phyloP scores from a whole-genome alignment of 1,284 basidiomycete genomes.

The Afroboletus lepidellus region DNA sequence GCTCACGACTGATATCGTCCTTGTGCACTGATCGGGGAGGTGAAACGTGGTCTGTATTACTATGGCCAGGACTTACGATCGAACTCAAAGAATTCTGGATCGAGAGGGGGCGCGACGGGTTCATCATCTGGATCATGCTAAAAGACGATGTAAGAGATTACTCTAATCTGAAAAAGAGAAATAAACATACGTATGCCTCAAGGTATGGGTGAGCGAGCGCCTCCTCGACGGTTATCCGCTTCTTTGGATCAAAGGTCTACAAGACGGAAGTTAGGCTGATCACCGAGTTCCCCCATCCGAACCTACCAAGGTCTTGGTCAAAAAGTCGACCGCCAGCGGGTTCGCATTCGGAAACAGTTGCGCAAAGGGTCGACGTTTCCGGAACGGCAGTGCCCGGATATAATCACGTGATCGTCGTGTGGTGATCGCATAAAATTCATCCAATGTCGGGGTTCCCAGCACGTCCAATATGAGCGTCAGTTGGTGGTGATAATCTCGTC shows the following conservation, averaged over 20 bases:
- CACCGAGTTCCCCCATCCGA: background rate
- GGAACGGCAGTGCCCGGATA: slow-evolving; percentile 85
- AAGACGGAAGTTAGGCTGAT: slow-evolving; percentile 6
- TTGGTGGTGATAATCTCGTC: slow-evolving; percentile 96
- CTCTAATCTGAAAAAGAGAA: background rate
- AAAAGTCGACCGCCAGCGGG: slow-evolving; percentile 85
- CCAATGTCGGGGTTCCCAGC: slow-evolving; percentile 87
- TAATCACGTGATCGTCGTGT: slow-evolving; percentile 86
- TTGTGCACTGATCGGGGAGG: slow-evolving; percentile 67
- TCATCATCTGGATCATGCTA: slow-evolving; percentile 92
- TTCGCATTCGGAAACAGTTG: slow-evolving; percentile 86
- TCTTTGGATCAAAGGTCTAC: slow-evolving; percentile 89
- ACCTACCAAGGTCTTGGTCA: slow-evolving; percentile 84
- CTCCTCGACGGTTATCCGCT: slow-evolving; percentile 88
- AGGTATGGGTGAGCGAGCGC: slow-evolving; percentile 91
- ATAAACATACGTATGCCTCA: slow-evolving; percentile 76
- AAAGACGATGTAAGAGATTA: slow-evolving; percentile 7
- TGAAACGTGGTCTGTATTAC: background rate
- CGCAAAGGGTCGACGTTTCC: slow-evolving; percentile 77
- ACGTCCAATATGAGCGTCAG: slow-evolving; percentile 89
- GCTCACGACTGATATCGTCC: slow-evolving; percentile 87
- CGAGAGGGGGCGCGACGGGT: slow-evolving; percentile 86
- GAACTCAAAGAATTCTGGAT: slow-evolving; percentile 92
- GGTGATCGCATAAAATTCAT: slow-evolving; percentile 90
- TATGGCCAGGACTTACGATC: slow-evolving; percentile 46